Evolutionary conservation across 305 asterid genomes (phyloP), one percentile per base, ranked within the genome.

Genomic region (Rubia peregrina): DNA sequence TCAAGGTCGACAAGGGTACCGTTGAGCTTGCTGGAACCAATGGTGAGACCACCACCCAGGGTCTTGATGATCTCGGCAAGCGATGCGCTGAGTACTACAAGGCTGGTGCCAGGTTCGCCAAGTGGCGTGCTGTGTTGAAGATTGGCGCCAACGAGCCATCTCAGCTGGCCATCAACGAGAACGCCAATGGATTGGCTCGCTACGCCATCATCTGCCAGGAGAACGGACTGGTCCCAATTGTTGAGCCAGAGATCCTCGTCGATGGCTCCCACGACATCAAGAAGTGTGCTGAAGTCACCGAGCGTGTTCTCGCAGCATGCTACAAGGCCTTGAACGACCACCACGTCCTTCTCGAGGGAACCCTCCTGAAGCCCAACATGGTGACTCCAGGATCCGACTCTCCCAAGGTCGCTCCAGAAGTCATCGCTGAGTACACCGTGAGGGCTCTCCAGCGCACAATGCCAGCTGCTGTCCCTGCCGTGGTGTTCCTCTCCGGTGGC

Each of bases 391-490:
- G 92, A 6, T 83, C 89, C 0, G 88, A 87, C 4, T 57, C 86
- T 41, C 71, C 87, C 14, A 87, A 87, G 78, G 92, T 83, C 38
- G 72, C 84, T 26, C 87, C 88, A 0, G 89, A 85, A 65, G 85
- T 85, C 14, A 70, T 85, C 22, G 92, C 92, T 17, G 88, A 83
- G 67, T 70, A 81, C 80, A 85, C 96, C 0, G 90, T 87, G 10
- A 86, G 87, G 33, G 90, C 96, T 36, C 61, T 89, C 78, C 96
- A 86, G 68, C 88, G 96, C 56, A 89, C 96, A 9, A 83, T 89
- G 96, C 96, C 96, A 9, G 53, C 85, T 59, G 96, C 94, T 9
- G 96, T 89, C 9, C 96, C 96, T 0, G 96, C 92, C 3, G 96
- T 87, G 0, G 96, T 89, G 70, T 89, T 89, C 72, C 77, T 87